Percentiles rank a stretch among this genome's conserved stretches.
phyloP scores from a whole-genome alignment of 768 basidiomycete genomes.

The Boletus huronensis region DNA sequence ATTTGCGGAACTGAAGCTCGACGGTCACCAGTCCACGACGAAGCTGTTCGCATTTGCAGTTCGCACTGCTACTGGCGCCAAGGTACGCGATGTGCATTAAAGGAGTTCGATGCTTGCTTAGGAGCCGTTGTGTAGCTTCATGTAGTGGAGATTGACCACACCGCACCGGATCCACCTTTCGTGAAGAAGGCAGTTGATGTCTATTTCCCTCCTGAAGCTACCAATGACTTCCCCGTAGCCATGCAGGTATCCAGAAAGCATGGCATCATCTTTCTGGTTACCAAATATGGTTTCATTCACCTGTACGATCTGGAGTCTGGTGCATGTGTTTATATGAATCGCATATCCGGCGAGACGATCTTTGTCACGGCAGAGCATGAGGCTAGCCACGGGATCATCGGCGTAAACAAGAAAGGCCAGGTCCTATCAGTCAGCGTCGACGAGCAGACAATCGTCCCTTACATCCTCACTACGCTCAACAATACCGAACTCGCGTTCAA shows the following conservation, averaged over 20 bases:
- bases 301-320: slow-evolving; percentile 97
- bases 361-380: slow-evolving; percentile 98
- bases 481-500: slow-evolving; percentile 98
- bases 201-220: slow-evolving; percentile 97
- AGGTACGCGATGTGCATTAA: slow-evolving; percentile 51
- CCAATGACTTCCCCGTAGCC: slow-evolving; percentile 97
- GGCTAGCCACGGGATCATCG: slow-evolving; percentile 90
- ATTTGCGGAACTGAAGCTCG: slow-evolving; percentile 88
- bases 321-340: slow-evolving; percentile 99
- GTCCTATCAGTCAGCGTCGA: slow-evolving; percentile 96
- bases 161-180: slow-evolving; percentile 88
- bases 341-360: slow-evolving; percentile 98
- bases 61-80: slow-evolving; percentile 94
- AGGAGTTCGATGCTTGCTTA: slow-evolving; percentile 5
- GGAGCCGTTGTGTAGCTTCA: slow-evolving; percentile 63
- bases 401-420: slow-evolving; percentile 99
- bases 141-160: slow-evolving; percentile 97
- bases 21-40: slow-evolving; percentile 79
- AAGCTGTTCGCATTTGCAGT: slow-evolving; percentile 96
- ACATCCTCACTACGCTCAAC: slow-evolving; percentile 89
- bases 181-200: slow-evolving; percentile 98
- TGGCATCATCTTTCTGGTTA: slow-evolving; percentile 95
- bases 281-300: slow-evolving; percentile 99
- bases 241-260: slow-evolving; percentile 99
- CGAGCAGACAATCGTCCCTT: slow-evolving; percentile 93